Percentiles rank a stretch among this genome's conserved stretches.
Evolutionary conservation across 1,139 yeast species (phyloP).

Genomic region (Saccharomyces hybrid): DNA sequence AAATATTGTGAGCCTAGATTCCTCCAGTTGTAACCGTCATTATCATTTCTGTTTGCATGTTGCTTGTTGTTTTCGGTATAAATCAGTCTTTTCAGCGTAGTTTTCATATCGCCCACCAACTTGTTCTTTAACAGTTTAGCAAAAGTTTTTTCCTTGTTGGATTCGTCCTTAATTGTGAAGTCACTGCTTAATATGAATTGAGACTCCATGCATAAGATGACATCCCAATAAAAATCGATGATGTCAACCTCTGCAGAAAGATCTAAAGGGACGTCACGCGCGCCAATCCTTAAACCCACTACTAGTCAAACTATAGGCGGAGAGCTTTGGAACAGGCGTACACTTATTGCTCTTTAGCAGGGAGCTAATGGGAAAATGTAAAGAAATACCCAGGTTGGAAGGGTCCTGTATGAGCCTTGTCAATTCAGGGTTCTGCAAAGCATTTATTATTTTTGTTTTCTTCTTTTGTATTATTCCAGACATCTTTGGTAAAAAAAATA

Average conservation of each 20-base stretch:
- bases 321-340: slow-evolving; percentile 6
- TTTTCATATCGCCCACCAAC: slow-evolving; percentile 14
- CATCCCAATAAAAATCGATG: slow-evolving; percentile 30
- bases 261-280: slow-evolving; percentile 27
- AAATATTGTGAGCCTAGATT: slow-evolving; percentile 19
- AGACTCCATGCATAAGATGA: slow-evolving; percentile 25
- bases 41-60: neutral
- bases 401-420: slow-evolving; percentile 12
- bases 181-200: slow-evolving; percentile 18
- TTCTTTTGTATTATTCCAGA: neutral
- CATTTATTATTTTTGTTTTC: neutral
- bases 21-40: slow-evolving; percentile 17
- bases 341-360: slow-evolving; percentile 13
- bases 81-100: slow-evolving; percentile 8
- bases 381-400: slow-evolving; percentile 13
- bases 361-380: slow-evolving; percentile 18
- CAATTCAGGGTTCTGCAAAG: slow-evolving; percentile 5
- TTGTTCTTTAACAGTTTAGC: slow-evolving; percentile 16
- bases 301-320: slow-evolving; percentile 11
- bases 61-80: neutral
- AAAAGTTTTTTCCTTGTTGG: neutral
- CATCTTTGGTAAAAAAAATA: neutral
- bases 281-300: slow-evolving; percentile 27
- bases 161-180: neutral
- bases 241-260: slow-evolving; percentile 6